Evolutionary conservation across 345 rosid species (phyloP).

Genomic region (Moricandia moricandioides): DNA sequence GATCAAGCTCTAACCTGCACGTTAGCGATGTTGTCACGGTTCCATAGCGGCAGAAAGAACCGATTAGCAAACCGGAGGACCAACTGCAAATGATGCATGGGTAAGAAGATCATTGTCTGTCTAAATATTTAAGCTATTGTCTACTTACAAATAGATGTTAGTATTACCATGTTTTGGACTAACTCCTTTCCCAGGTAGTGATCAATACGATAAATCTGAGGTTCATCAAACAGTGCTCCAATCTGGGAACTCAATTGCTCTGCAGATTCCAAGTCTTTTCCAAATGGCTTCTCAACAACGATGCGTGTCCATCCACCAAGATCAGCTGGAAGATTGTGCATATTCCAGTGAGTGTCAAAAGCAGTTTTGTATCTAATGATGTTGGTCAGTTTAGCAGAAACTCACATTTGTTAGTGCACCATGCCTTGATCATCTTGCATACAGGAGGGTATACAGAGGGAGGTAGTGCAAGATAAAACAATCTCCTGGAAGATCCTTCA

Average conservation of each 20-base stretch:
- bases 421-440: conserved; percentile 78
- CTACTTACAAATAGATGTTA: conserved; percentile 34
- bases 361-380: neutral
- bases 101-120: conserved; percentile 14
- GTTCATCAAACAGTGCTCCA: conserved; percentile 85
- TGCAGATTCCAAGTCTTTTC: conserved; percentile 81
- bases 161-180: conserved; percentile 90
- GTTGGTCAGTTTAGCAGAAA: neutral
- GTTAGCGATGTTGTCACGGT: conserved; percentile 91
- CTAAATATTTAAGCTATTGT: conserved; percentile 15
- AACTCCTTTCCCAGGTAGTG: conserved; percentile 96
- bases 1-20: conserved; percentile 70
- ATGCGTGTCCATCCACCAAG: conserved; percentile 96
- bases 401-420: conserved; percentile 91
- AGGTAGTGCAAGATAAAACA: conserved; percentile 94
- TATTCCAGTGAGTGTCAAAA: neutral
- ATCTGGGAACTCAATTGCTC: conserved; percentile 83
- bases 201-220: conserved; percentile 91
- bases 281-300: conserved; percentile 97
- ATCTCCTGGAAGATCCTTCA: conserved; percentile 80
- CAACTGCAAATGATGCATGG: conserved; percentile 49
- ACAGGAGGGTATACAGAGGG: conserved; percentile 95
- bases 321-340: conserved; percentile 52
- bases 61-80: conserved; percentile 99
- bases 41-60: conserved; percentile 92